A percentile compares a stretch with the other conserved stretches of the same genome.
Evolutionary conservation across 768 basidiomycete genomes (phyloP).

Genomic region (Cystobasidium ongulense): DNA sequence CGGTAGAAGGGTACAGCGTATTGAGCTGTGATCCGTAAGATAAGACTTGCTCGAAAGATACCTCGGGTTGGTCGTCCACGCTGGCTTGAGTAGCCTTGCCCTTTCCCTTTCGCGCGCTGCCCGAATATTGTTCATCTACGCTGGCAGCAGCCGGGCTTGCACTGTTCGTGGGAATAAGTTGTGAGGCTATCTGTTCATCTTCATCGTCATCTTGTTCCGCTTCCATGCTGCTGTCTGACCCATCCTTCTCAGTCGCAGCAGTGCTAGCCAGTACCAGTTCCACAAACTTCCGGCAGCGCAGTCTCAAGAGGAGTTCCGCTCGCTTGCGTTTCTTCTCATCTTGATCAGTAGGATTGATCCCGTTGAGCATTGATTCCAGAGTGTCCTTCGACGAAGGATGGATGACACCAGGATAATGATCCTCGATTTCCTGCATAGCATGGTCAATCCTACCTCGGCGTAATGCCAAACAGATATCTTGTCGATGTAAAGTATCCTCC

Average conservation of each 20-base stretch:
- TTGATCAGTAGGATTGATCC: neutral
- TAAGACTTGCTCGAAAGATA: conserved; percentile 20
- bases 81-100: neutral
- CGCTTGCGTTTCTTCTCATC: neutral
- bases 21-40: conserved; percentile 18
- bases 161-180: neutral
- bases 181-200: conserved; percentile 21
- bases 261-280: conserved; percentile 9
- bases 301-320: conserved; percentile 10
- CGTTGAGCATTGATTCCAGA: neutral
- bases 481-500: neutral
- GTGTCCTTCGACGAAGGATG: neutral
- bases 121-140: neutral
- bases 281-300: conserved; percentile 26
- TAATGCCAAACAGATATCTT: conserved; percentile 1
- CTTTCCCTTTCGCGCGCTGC: neutral
- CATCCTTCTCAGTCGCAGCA: neutral
- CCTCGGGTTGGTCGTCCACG: neutral
- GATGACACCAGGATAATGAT: neutral
- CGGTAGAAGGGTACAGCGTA: neutral
- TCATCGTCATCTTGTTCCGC: conserved; percentile 11
- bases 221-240: neutral
- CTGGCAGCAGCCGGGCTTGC: neutral
- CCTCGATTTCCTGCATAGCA: neutral
- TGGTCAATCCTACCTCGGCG: conserved; percentile 7